Evolutionary conservation across 176 grass and related monocot genomes (phyloP).

Genomic region (Eragrostis curvula): DNA sequence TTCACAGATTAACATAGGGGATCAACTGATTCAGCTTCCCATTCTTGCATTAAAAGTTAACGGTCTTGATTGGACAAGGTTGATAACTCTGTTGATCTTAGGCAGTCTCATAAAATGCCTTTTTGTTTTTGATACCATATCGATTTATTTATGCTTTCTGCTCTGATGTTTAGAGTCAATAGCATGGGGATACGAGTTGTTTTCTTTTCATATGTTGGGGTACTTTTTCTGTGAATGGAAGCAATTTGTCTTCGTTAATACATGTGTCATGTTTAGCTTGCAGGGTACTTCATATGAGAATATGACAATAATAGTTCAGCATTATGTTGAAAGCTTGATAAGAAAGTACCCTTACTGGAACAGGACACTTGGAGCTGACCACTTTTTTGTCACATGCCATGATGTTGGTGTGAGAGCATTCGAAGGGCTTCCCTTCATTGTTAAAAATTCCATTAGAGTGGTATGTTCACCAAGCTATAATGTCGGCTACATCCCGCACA

Average conservation of each 20-base stretch:
- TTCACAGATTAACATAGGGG: too few relatives aligned
- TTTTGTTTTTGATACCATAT: too few relatives aligned
- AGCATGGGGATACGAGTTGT: not conserved
- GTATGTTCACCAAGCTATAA: constrained; percentile 95
- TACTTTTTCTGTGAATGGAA: constrained; percentile 18
- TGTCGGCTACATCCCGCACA: constrained; percentile 80
- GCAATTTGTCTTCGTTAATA: not conserved
- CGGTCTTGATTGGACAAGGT: too few relatives aligned
- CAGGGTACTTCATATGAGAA: constrained; percentile 96
- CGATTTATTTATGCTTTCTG: too few relatives aligned
- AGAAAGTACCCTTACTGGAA: constrained; percentile 98
- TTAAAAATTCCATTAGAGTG: constrained; percentile 93
- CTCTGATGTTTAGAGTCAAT: too few relatives aligned
- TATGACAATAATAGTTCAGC: constrained; percentile 85
- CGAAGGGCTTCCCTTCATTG: constrained; percentile 72
- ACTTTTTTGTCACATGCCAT: constrained; percentile 95
- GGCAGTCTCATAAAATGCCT: too few relatives aligned
- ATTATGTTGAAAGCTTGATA: constrained; percentile 86
- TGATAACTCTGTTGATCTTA: too few relatives aligned
- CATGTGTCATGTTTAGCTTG: constrained; percentile 24
- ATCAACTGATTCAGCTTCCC: too few relatives aligned
- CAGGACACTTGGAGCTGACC: constrained; percentile 83
- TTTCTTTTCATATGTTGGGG: constrained; percentile 36
- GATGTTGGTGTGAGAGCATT: constrained; percentile 98
- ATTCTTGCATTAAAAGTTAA: too few relatives aligned